These are phyloP conservation scores for Trichothecium roseum DNA, from an alignment of 2,329 filamentous ascomycete species.

Conservation along the genomic window DNA sequence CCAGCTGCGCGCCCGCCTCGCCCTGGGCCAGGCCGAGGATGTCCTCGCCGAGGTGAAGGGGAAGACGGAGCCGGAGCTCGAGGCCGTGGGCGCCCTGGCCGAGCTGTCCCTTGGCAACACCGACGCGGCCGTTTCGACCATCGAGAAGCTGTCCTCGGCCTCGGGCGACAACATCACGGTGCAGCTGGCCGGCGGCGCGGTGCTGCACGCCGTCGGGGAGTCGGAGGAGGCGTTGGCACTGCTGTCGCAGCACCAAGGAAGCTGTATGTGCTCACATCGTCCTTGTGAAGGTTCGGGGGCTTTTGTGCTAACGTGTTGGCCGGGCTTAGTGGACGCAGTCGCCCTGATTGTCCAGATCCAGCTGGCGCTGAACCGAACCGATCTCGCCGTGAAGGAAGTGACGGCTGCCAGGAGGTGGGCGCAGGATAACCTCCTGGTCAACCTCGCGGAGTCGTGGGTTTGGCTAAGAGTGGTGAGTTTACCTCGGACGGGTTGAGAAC, in stretches of 20 bases:
- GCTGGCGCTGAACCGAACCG: conserved; percentile 80
- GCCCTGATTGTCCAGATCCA: conserved; percentile 88
- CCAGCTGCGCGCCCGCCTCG: conserved; percentile 71
- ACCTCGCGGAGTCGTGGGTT: conserved; percentile 92
- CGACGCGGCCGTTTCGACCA: conserved; percentile 49
- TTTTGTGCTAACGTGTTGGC: conserved; percentile 12
- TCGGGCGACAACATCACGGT: conserved; percentile 67
- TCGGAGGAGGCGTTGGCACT: conserved; percentile 77
- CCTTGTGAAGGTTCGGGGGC: conserved; percentile 1
- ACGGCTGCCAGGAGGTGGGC: conserved; percentile 82
- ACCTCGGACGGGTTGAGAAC: background rate
- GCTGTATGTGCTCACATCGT: conserved; percentile 44
- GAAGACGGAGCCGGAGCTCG: conserved; percentile 59
- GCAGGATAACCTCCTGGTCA: conserved; percentile 87
- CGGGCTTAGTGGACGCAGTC: conserved; percentile 63
- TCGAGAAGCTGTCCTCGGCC: conserved; percentile 57
- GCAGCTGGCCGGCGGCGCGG: conserved; percentile 70
- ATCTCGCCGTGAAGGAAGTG: conserved; percentile 86
- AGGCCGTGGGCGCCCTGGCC: conserved; percentile 68
- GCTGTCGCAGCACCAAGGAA: conserved; percentile 75
- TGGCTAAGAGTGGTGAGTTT: conserved; percentile 67
- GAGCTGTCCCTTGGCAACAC: conserved; percentile 50
- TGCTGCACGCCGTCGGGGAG: conserved; percentile 70
- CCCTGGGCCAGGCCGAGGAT: conserved; percentile 65
- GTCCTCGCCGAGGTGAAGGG: conserved; percentile 61